phyloP scores from a whole-genome alignment of 2,329 filamentous ascomycete genomes.

The Arachnopeziza araneosa region DNA sequence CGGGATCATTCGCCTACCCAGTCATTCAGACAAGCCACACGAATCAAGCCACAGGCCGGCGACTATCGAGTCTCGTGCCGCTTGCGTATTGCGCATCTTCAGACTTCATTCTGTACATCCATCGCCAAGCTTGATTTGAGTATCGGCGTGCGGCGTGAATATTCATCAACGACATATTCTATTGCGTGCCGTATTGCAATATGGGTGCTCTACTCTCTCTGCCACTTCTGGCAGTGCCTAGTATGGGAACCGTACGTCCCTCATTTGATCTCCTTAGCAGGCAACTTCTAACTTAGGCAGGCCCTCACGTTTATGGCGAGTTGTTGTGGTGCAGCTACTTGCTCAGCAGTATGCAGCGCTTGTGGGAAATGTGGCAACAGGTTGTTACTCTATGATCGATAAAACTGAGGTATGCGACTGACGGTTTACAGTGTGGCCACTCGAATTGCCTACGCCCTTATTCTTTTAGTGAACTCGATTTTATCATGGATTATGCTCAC shows the following conservation, averaged over 20 bases:
- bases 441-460: slow-evolving; percentile 90
- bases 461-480: slow-evolving; percentile 94
- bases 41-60: slow-evolving; percentile 4
- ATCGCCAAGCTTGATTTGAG: slow-evolving; percentile 4
- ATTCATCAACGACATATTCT: not conserved
- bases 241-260: slow-evolving; percentile 71
- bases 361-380: slow-evolving; percentile 97
- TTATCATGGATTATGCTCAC: slow-evolving; percentile 99
- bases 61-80: slow-evolving; percentile 8
- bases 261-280: not conserved
- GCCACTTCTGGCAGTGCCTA: slow-evolving; percentile 82
- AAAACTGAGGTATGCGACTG: slow-evolving; percentile 4
- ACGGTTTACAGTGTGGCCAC: slow-evolving; percentile 70
- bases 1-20: slow-evolving; percentile 3
- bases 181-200: slow-evolving; percentile 4
- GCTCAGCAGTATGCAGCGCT: slow-evolving; percentile 89
- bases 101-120: not conserved
- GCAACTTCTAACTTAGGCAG: slow-evolving; percentile 37
- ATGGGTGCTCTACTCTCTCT: slow-evolving; percentile 94
- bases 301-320: slow-evolving; percentile 74
- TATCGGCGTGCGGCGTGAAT: not conserved
- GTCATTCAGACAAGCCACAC: not conserved
- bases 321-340: slow-evolving; percentile 95
- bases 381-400: slow-evolving; percentile 38
- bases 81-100: not conserved